Evolutionary conservation across 257 asterid species (phyloP).

Genomic region (Plectranthus barbatus): DNA sequence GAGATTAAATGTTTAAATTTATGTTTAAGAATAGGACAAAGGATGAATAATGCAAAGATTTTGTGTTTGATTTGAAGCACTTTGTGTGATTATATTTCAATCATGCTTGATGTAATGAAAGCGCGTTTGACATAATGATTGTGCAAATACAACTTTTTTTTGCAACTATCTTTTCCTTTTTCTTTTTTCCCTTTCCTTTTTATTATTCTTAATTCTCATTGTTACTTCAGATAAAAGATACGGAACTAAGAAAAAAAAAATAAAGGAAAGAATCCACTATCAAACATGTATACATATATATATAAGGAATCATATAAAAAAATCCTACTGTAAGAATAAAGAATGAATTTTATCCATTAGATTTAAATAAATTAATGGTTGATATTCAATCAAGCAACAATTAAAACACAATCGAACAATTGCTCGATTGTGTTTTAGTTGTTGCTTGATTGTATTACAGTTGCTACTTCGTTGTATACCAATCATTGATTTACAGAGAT

Average conservation of each 20-base stretch:
- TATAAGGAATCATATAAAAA: too few species aligned
- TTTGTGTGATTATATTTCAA: slow-evolving; percentile 26
- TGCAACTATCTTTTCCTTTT: background rate
- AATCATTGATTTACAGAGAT: too few species aligned
- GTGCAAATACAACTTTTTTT: slow-evolving; percentile 25
- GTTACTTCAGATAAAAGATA: slow-evolving; percentile 25
- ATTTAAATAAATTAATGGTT: too few species aligned
- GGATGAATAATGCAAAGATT: slow-evolving; percentile 23
- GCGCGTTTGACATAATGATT: slow-evolving; percentile 30
- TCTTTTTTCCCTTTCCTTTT: background rate
- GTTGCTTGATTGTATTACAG: too few species aligned
- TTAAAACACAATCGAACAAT: too few species aligned
- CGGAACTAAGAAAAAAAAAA: background rate
- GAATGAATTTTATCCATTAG: too few species aligned
- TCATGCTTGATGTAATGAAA: slow-evolving; percentile 24
- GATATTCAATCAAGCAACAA: too few species aligned
- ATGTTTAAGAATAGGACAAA: slow-evolving; percentile 7
- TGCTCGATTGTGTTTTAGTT: too few species aligned
- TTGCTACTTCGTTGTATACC: too few species aligned
- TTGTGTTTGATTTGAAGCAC: slow-evolving; percentile 14
- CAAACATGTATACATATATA: slow-evolving; percentile 8
- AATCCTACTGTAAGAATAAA: too few species aligned
- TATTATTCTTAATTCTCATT: slow-evolving; percentile 15
- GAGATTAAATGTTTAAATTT: background rate
- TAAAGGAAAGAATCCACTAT: slow-evolving; percentile 18